phyloP scores from a whole-genome alignment of 2,329 filamentous ascomycete genomes.

The Fusarium falciforme region DNA sequence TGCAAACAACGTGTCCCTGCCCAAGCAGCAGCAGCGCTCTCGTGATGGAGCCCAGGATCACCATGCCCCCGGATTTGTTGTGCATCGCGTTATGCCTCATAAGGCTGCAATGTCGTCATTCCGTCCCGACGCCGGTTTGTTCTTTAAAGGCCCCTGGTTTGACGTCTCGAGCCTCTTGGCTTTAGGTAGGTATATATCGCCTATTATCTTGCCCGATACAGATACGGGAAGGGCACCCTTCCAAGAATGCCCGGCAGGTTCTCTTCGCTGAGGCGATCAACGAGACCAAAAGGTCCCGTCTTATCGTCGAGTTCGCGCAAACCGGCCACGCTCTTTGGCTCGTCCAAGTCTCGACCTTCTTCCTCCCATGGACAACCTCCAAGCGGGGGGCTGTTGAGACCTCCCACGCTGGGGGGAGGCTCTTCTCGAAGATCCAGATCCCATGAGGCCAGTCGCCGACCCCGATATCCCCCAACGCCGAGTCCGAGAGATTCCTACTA shows the following conservation, averaged over 20 bases:
- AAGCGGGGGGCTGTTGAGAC: slow-evolving; percentile 1
- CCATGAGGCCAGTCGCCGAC: slow-evolving; percentile 31
- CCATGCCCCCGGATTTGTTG: slow-evolving; percentile 19
- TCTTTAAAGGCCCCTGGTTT: neutral
- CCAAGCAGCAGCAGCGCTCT: slow-evolving; percentile 8
- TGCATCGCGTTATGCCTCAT: slow-evolving; percentile 20
- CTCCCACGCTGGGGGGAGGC: neutral
- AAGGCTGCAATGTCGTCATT: slow-evolving; percentile 40
- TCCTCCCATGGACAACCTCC: slow-evolving; percentile 18
- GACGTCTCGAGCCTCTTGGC: neutral
- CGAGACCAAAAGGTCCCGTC: slow-evolving; percentile 27
- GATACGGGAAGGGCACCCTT: neutral
- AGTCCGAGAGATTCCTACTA: slow-evolving; percentile 28
- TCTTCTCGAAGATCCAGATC: slow-evolving; percentile 32
- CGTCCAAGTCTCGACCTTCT: slow-evolving; percentile 23
- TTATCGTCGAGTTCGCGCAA: slow-evolving; percentile 21
- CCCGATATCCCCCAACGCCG: slow-evolving; percentile 12
- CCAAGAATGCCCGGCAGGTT: slow-evolving; percentile 32
- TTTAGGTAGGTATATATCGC: neutral
- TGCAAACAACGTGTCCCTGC: slow-evolving; percentile 8
- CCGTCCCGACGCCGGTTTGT: slow-evolving; percentile 10
- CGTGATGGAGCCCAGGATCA: slow-evolving; percentile 29
- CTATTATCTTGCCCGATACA: slow-evolving; percentile 1
- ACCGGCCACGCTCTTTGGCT: neutral
- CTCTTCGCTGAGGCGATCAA: slow-evolving; percentile 29